Evolutionary conservation across 2,329 filamentous ascomycete species (phyloP), one percentile per base, ranked within the genome.

Genomic region (Fusarium kyushuense): DNA sequence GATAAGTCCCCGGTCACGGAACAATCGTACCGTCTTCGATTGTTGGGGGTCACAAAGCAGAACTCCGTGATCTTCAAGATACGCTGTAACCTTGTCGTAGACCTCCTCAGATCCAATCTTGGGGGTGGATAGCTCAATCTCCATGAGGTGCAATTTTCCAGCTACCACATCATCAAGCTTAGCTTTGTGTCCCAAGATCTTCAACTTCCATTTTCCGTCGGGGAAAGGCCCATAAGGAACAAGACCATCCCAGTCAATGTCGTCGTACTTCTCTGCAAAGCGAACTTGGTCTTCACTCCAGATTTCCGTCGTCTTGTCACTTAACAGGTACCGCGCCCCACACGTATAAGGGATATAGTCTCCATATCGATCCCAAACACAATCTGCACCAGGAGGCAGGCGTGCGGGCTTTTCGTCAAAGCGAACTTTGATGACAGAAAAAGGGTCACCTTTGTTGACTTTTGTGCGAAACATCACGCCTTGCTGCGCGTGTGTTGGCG

Each of bases 381-480:
- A 71, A n/a, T 63, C 36, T 27, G 47, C 55, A 6, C 36, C 29
- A 11, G 45, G 40, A 17, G 69, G 62, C 19, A 41, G 47, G 6
- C 45, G 32, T 3, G 16, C 16, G 19, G 57, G 62, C 16, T 58
- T 53, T 32, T 70, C 52, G 19, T 42, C 27, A 45, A 71, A 67
- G 30, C 58, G 65, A 19, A 71, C 69, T 42, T 71, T 71, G 30
- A 71, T 65, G 10, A 69, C 41, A 9, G 69, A 71, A 29, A 58
- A 60, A 5, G 45, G 52, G 3, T 64, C 43, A 14, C 65, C 65
- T 33, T 67, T 70, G 38, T 64, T 71, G 23, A 55, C 54, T 45
- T 71, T 71, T 36, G 68, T 70, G 23, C 69, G 68, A 29, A 71
- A 71, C 68, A 71, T 71, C 25, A 71, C 52, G 13, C 65, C 69